Evolutionary conservation across 306 rosid species (phyloP).

Genomic region (Corylus avellana): DNA sequence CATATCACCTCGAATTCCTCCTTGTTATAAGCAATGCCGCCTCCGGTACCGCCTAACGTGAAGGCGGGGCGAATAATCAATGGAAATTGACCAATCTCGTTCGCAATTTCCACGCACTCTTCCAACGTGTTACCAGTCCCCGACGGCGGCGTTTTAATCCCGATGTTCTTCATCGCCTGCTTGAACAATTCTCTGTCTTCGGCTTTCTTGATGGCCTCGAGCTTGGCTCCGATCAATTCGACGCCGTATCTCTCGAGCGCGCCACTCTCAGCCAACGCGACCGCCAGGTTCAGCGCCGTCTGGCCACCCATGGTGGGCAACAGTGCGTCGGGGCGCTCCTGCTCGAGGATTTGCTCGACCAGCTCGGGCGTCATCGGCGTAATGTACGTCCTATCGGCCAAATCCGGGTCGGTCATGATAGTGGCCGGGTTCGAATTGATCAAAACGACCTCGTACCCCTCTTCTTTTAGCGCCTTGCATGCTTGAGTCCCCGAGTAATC

Average conservation of each 20-base stretch:
- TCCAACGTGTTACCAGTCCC: slow-evolving; percentile 63
- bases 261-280: slow-evolving; percentile 81
- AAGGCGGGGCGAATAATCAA: slow-evolving; percentile 83
- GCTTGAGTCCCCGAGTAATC: slow-evolving; percentile 98
- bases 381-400: slow-evolving; percentile 76
- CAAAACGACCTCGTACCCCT: slow-evolving; percentile 77
- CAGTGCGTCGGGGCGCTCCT: slow-evolving; percentile 88
- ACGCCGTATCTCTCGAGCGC: slow-evolving; percentile 66
- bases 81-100: slow-evolving; percentile 71
- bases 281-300: slow-evolving; percentile 87
- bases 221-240: slow-evolving; percentile 91
- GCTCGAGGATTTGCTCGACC: slow-evolving; percentile 76
- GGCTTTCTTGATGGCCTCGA: slow-evolving; percentile 83
- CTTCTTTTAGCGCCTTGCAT: slow-evolving; percentile 86
- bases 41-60: slow-evolving; percentile 91
- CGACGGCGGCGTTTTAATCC: slow-evolving; percentile 84
- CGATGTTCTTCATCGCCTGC: slow-evolving; percentile 85
- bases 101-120: slow-evolving; percentile 60
- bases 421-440: slow-evolving; percentile 96
- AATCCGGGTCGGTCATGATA: slow-evolving; percentile 95
- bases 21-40: slow-evolving; percentile 88
- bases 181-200: slow-evolving; percentile 92
- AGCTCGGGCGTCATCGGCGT: slow-evolving; percentile 92
- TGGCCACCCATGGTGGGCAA: slow-evolving; percentile 98
- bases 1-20: slow-evolving; percentile 86